These are phyloP conservation scores for Lantana camara DNA, from an alignment of 257 asterid species.

Conservation along the genomic window DNA sequence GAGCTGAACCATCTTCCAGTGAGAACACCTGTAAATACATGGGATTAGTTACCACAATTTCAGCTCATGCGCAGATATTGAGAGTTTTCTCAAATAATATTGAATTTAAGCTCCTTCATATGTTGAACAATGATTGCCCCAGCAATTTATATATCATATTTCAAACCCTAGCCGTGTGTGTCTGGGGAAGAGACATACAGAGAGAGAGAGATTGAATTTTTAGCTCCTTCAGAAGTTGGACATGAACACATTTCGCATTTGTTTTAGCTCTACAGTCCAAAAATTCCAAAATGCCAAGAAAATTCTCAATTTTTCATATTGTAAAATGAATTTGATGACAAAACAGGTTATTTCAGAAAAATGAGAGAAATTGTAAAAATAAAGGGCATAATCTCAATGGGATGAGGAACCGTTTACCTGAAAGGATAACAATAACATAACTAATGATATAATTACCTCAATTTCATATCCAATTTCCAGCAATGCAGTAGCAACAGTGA, in stretches of 20 bases:
- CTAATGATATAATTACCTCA: conserved; percentile 54
- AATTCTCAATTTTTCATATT: too few relatives aligned
- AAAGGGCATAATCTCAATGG: background rate
- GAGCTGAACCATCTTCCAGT: conserved; percentile 72
- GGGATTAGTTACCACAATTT: conserved; percentile 7
- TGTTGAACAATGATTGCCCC: background rate
- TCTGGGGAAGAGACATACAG: too few relatives aligned
- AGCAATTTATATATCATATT: background rate
- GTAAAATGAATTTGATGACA: too few relatives aligned
- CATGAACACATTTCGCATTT: too few relatives aligned
- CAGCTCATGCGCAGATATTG: background rate
- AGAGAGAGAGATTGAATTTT: too few relatives aligned
- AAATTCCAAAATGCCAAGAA: too few relatives aligned
- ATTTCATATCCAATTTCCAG: conserved; percentile 77
- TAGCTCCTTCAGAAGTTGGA: too few relatives aligned
- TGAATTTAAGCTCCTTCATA: conserved; percentile 3
- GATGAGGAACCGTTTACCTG: too few relatives aligned
- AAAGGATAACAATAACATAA: conserved; percentile 4
- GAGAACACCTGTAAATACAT: conserved; percentile 67
- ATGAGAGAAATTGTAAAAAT: background rate
- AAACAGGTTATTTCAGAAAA: background rate
- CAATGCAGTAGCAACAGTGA: conserved; percentile 71
- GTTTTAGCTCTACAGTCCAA: background rate
- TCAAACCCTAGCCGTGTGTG: too few relatives aligned
- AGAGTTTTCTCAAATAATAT: background rate